Evolutionary conservation across 2,329 filamentous ascomycete genomes (phyloP).

Genomic region (Cordyceps fumosorosea): DNA sequence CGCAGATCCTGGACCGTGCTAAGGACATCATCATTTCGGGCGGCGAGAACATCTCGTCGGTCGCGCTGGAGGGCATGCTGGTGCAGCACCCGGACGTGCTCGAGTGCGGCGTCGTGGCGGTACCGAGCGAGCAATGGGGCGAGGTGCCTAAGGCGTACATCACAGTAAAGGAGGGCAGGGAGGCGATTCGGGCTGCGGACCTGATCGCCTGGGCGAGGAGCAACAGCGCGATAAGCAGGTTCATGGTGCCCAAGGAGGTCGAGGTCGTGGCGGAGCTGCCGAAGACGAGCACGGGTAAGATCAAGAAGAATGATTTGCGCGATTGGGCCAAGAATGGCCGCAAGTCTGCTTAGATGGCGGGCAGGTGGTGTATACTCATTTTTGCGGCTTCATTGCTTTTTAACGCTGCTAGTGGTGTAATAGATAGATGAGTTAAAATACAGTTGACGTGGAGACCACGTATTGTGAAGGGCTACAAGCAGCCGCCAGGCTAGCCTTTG

Average conservation of each 20-base stretch:
- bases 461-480: neutral
- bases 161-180: slow-evolving; percentile 65
- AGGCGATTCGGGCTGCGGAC: slow-evolving; percentile 39
- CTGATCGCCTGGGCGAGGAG: slow-evolving; percentile 83
- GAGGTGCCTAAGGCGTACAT: slow-evolving; percentile 93
- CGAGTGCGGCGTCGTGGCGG: slow-evolving; percentile 84
- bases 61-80: slow-evolving; percentile 86
- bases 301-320: slow-evolving; percentile 88
- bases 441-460: neutral
- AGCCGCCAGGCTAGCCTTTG: neutral
- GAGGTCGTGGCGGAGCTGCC: slow-evolving; percentile 83
- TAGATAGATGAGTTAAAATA: neutral
- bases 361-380: neutral
- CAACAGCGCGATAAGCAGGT: slow-evolving; percentile 74
- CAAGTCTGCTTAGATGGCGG: neutral
- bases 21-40: slow-evolving; percentile 99
- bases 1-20: slow-evolving; percentile 86
- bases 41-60: slow-evolving; percentile 93
- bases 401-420: neutral
- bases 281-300: slow-evolving; percentile 95
- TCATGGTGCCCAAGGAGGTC: slow-evolving; percentile 72
- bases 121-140: slow-evolving; percentile 86
- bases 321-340: slow-evolving; percentile 62
- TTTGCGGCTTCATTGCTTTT: neutral
- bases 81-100: slow-evolving; percentile 82